Base-by-base conservation (phyloP, 495 filamentous ascomycete species). In the Pyrenopolyporus hunteri region DNA sequence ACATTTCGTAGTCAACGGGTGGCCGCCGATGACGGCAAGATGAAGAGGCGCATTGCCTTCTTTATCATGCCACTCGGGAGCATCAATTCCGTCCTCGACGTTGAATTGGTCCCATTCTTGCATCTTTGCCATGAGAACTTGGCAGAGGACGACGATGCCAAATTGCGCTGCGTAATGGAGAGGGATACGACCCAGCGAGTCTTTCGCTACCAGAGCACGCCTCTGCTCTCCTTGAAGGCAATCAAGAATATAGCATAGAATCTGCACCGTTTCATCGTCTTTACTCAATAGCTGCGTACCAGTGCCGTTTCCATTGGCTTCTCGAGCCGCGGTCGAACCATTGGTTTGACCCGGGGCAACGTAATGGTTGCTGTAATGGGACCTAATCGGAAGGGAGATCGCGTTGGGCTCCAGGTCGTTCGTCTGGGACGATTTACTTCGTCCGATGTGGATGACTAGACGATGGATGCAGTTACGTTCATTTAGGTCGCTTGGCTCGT, bases 131-230 rank as follows among this genome's bases (percentile, higher is more conserved):
- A 97, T 91, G 50, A 98, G 79, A n/a, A 92, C 76, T 70, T 94
- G 82, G 68, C 92, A 96, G 6, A 97, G 86, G 40, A 88, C 83
- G 19, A 90, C 89, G 65, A 97, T 90, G 2, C 94, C 94, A 71
- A 94, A 96, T 74, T 97, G 91, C 0, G 94, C 94, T 3, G 91
- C 93, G 73, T 98, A 98, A 70, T 98, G 94, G 22, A 98, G 78
- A 20, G 94, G 92, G 28, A 92, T 85, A 7, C 94, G 90, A 4
- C 92, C 92, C 44, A 92, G 89, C 1, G 84, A 70, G 76, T 98
- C 94, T 52, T 80, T 85, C 16, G 81, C 81, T 37, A 81, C 75
- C 17, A 98, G 70, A 3, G 89, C 87, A n/a, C 66, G 46, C 8
- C 88, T 82, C 59, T 98, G 94, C 8, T 82, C 69, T 1, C 83